Evolutionary conservation across 805 yeast species (phyloP), one percentile per base, ranked within the genome.

Genomic region (Zygosaccharomyces gambellarensis): DNA sequence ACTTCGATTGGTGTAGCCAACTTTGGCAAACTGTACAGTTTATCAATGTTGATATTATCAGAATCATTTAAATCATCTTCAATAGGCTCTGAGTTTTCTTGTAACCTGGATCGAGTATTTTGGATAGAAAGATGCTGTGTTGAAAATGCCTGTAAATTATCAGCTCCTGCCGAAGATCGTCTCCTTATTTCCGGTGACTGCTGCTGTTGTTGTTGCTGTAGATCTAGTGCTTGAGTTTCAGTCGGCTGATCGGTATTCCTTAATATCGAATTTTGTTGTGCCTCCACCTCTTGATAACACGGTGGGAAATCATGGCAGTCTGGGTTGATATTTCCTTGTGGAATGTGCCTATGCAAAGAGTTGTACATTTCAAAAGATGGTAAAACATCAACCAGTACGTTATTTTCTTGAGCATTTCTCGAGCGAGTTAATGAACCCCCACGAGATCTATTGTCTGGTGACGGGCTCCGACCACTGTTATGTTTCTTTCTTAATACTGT

Each of bases 291-390:
- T 29, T 59, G 62, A 48, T 71, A 71, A 12, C 55, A 60, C 10
- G 74, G 74, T 1, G 74, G 74, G 22, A 58, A 57, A 32, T 63
- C 70, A 27, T 57, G 62, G 31, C 52, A 49, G 45, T 60, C 66
- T 3, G 67, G 64, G 38, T 63, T 58, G 1, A 60, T 59, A 32
- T 60, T 75, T 60, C 62, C 80, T 47, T 59, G 72, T 53, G 67
- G 76, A 55, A 58, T 75, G 65, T 57, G 77, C 43, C 67, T 59
- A 45, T 71, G 72, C 39, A 72, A 45, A 1, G 70, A 75, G 56
- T 79, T 81, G 58, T 80, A 82, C 82, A 83, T 79, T 53, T 82
- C 85, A 58, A 82, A 83, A 0, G 87, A 81, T 0, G 88, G 90
- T 31, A 83, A 62, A 2, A 83, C 77, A 56, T 83, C 87, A 45